A percentile compares a stretch with the other conserved stretches of the same genome.
Conservation (phyloP, 306 rosid genomes). For the Trichosanthes cucumerina region DNA sequence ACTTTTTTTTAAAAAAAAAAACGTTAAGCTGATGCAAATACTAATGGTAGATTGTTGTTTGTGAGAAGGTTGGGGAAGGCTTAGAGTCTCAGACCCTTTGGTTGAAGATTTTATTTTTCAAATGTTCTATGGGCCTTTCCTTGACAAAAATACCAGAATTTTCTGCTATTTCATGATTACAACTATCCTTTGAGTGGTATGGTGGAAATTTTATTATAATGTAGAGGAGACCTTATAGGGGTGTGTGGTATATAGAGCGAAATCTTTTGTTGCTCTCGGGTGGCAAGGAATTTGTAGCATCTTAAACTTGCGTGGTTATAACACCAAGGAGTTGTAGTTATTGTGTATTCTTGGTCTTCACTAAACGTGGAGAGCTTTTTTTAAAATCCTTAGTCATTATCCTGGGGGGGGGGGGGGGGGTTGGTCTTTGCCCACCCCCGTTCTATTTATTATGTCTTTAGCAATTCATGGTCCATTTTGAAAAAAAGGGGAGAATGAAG, state of each 20-base stretch:
- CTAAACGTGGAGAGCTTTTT: too few species aligned
- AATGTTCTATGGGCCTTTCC: too few species aligned
- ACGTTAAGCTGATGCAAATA: too few species aligned
- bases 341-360: not conserved
- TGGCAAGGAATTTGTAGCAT: not conserved
- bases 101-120: too few species aligned
- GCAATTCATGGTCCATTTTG: not conserved
- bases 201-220: not conserved
- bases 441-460: not conserved
- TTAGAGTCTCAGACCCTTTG: too few species aligned
- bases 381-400: too few species aligned
- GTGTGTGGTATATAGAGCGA: not conserved
- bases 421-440: not conserved
- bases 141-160: too few species aligned
- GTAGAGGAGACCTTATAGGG: not conserved
- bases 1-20: too few species aligned
- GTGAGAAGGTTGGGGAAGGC: too few species aligned
- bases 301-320: not conserved
- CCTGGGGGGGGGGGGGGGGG: not conserved
- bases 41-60: too few species aligned
- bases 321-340: not conserved
- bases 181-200: not conserved
- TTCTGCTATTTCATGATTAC: not conserved
- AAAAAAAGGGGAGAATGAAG: not conserved
- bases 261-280: not conserved